A percentile compares a stretch with the other conserved stretches of the same genome.
These are phyloP conservation scores for Cryptococcus neoformans DNA, from an alignment of 1,284 basidiomycete genomes.

Conservation along the genomic window DNA sequence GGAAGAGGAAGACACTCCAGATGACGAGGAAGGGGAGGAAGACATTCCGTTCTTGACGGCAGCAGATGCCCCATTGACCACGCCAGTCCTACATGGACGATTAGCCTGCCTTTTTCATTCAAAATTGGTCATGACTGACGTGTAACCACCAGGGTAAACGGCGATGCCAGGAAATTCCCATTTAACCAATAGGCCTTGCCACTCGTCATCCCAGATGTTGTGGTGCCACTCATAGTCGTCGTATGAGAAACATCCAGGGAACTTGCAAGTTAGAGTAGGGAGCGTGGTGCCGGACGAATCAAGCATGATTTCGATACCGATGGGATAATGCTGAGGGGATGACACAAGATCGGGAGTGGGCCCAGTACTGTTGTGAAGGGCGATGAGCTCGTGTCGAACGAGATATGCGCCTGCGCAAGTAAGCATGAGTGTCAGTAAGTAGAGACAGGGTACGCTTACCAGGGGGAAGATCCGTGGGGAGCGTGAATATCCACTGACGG, in stretches of 20 bases:
- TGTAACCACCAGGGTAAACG: constrained; percentile 2
- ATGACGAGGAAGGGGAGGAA: neutral
- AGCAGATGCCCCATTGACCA: constrained; percentile 2
- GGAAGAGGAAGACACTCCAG: neutral
- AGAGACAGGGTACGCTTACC: neutral
- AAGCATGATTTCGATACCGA: neutral
- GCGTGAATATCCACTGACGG: neutral
- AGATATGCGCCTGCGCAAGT: neutral
- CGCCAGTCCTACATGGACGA: neutral
- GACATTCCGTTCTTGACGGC: neutral
- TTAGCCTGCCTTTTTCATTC: neutral
- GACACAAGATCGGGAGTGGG: neutral
- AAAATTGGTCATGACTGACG: neutral
- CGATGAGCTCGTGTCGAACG: neutral
- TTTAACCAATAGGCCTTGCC: neutral
- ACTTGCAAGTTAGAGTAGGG: constrained; percentile 1
- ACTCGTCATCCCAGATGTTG: neutral
- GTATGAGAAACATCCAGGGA: neutral
- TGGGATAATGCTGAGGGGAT: constrained; percentile 1
- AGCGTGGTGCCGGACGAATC: constrained; percentile 1
- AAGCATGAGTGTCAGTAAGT: neutral
- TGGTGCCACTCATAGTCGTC: neutral
- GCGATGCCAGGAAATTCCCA: constrained; percentile 3
- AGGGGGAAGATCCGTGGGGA: constrained; percentile 1
- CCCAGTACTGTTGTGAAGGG: neutral